These are phyloP conservation scores for Saccharomycopsis crataegensis DNA, from an alignment of 1,139 yeast species.

Conservation along the genomic window DNA sequence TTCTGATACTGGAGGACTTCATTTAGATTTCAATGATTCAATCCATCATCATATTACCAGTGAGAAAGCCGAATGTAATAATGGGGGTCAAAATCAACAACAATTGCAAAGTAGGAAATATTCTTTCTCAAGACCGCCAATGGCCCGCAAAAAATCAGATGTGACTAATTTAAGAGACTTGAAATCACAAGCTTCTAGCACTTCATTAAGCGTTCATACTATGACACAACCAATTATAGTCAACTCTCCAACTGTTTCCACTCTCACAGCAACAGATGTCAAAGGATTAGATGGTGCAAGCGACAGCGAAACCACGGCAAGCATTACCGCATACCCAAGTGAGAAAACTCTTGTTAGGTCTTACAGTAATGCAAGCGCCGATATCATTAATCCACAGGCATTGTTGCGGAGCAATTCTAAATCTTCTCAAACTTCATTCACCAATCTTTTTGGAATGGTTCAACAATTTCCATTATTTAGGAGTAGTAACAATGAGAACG, in stretches of 20 bases:
- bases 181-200: slow-evolving; percentile 5
- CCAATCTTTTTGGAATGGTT: slow-evolving; percentile 10
- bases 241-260: neutral
- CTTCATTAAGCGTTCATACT: slow-evolving; percentile 8
- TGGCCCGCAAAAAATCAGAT: neutral
- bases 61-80: neutral
- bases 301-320: neutral
- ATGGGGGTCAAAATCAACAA: neutral
- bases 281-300: neutral
- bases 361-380: neutral
- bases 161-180: neutral
- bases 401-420: neutral
- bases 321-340: neutral
- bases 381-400: no score
- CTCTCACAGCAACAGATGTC: neutral
- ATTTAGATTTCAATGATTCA: neutral
- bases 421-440: slow-evolving; percentile 13
- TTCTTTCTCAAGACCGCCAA: neutral
- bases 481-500: neutral
- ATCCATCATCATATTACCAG: neutral
- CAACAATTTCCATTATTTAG: slow-evolving; percentile 13
- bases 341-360: neutral
- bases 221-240: slow-evolving; percentile 4
- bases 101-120: neutral
- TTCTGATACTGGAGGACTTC: slow-evolving; percentile 8